Evolutionary conservation across 2,329 filamentous ascomycete genomes (phyloP), one percentile per base, ranked within the genome.

Genomic region (Periconia digitata): DNA sequence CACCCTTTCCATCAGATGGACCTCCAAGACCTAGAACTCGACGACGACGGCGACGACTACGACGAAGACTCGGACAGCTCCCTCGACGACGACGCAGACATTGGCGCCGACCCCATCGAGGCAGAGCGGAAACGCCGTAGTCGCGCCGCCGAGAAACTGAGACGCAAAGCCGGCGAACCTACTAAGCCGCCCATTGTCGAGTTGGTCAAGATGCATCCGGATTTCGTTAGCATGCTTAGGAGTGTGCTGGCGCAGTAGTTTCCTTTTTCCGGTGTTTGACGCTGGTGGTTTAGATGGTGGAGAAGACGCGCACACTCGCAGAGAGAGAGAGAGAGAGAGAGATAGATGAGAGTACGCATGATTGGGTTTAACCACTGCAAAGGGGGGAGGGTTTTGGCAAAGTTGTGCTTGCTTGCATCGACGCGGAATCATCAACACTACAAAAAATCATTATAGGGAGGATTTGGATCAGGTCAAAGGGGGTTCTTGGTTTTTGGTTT

Each of bases 1-100:
- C 58, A 37, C 48, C n/a, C 23, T 2, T 8, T 40, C 7, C 50
- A n/a, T n/a, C n/a, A 83, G 80, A 73, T 74, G 65, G 94, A 97
- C 67, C 76, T 97, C 13, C 84, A 92, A 66, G 92, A 96, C 53
- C 85, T 96, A 70, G 84, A 84, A 38, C 90, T 94, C 59, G 89
- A 89, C 3, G 88, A 92, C 47, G 82, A 84, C 1, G 83, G 49
- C 15, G 57, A 56, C n/a, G 18, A 40, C 21, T 21, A 40, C 21
- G 65, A 85, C 13, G 56, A 56, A 16, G 64, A 85, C 12, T 83
- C 80, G 8, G 82, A 81, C 8, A 55, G 51, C 46, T 69, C 70
- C 17, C 43, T 60, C 18, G 27, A 10, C 8, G 74, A 77, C 8
- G 69, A 87, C n/a, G 87, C 90, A 47, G 90, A 95, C 48, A 86